Conservation (phyloP, 371 early-diverging fungal species). For the Encephalitozoon romaleae region DNA sequence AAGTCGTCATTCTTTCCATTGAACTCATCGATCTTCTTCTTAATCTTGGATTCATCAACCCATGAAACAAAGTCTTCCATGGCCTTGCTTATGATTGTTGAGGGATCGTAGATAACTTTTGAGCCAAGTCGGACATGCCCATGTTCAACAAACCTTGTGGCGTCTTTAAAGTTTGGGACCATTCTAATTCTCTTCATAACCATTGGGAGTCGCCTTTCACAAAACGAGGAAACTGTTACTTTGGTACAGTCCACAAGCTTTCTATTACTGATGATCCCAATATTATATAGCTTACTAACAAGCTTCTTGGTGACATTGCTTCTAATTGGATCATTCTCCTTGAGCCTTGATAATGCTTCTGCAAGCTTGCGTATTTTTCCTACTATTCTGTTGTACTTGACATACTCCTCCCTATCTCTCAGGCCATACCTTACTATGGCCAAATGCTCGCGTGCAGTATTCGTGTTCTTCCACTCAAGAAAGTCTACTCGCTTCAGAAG, state of each 20-base stretch:
- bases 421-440: constrained; percentile 81
- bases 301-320: constrained; percentile 69
- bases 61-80: constrained; percentile 97
- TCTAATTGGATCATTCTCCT: constrained; percentile 76
- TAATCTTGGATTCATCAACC: constrained; percentile 91
- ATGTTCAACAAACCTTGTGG: constrained; percentile 83
- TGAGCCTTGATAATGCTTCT: constrained; percentile 72
- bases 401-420: constrained; percentile 83
- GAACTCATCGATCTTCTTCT: constrained; percentile 82
- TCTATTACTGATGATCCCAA: constrained; percentile 77
- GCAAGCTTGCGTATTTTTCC: constrained; percentile 76
- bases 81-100: constrained; percentile 62
- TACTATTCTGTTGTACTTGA: constrained; percentile 78
- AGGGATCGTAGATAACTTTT: constrained; percentile 40
- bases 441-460: constrained; percentile 73
- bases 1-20: constrained; percentile 52
- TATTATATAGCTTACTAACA: constrained; percentile 74
- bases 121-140: constrained; percentile 78
- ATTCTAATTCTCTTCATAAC: constrained; percentile 85
- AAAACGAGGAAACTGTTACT: constrained; percentile 75
- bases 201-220: constrained; percentile 75
- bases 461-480: constrained; percentile 83
- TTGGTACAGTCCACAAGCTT: constrained; percentile 76
- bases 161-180: constrained; percentile 84
- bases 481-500: constrained; percentile 93